phyloP scores from a whole-genome alignment of 2,329 filamentous ascomycete genomes.

The Phyllosticta capitalensis region DNA sequence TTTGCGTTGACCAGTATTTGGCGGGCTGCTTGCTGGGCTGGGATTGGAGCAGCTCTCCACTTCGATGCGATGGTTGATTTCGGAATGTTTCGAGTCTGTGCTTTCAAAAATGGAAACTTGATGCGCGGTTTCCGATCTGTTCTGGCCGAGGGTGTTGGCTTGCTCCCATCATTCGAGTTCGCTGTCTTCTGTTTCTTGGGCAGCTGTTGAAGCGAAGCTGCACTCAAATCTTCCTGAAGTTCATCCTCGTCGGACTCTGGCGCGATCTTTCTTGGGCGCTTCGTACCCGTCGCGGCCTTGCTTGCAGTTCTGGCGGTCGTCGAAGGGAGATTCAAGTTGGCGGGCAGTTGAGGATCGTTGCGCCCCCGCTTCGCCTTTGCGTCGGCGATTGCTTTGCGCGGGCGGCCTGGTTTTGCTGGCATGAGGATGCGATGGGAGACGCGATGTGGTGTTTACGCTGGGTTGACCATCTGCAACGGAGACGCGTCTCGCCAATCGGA shows the following conservation, averaged over 20 bases:
- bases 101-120: conserved; percentile 24
- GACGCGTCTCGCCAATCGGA: too few relatives aligned
- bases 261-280: not conserved
- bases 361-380: not conserved
- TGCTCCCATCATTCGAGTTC: not conserved
- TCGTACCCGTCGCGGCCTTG: not conserved
- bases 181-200: not conserved
- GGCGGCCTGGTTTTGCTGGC: not conserved
- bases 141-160: not conserved
- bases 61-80: conserved; percentile 26
- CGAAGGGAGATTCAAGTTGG: not conserved
- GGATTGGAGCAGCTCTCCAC: conserved; percentile 46
- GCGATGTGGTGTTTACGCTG: not conserved
- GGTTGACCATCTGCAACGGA: not conserved
- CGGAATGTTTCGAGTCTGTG: conserved; percentile 26
- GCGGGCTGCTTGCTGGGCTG: conserved; percentile 37
- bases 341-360: not conserved
- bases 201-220: not conserved
- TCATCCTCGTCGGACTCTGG: not conserved
- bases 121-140: not conserved
- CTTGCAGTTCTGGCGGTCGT: not conserved
- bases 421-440: not conserved
- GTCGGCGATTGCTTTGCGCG: not conserved
- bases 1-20: conserved; percentile 44
- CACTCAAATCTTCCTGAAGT: not conserved